Conservation (phyloP, 2,329 filamentous ascomycete genomes). For the Calonectria naviculata region DNA sequence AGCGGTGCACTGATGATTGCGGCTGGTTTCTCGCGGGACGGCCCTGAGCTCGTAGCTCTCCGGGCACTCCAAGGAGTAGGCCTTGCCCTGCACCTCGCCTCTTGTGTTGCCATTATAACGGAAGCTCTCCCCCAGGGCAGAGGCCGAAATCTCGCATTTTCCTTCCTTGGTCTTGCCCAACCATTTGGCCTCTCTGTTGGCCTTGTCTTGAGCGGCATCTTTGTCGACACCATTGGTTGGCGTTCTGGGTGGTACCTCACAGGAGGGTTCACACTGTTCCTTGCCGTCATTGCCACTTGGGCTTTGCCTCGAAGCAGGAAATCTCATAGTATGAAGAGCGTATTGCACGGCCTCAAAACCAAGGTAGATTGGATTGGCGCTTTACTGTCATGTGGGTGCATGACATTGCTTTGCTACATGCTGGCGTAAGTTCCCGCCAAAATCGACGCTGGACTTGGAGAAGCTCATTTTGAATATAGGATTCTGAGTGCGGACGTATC, state of each 20-base stretch:
- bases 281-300: conserved; percentile 48
- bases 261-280: conserved; percentile 44
- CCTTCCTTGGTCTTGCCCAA: conserved; percentile 55
- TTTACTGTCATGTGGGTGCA: conserved; percentile 52
- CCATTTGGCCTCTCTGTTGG: conserved; percentile 61
- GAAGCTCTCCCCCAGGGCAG: conserved; percentile 41
- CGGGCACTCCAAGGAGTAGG: conserved; percentile 50
- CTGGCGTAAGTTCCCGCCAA: conserved; percentile 53
- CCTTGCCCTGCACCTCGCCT: conserved; percentile 45
- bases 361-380: conserved; percentile 67
- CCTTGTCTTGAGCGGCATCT: conserved; percentile 58
- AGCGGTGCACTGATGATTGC: conserved; percentile 43
- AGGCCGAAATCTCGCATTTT: conserved; percentile 51
- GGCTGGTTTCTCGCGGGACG: conserved; percentile 39
- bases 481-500: conserved; percentile 48
- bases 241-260: conserved; percentile 55
- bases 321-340: conserved; percentile 36
- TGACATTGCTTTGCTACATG: conserved; percentile 61
- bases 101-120: conserved; percentile 47
- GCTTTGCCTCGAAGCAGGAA: conserved; percentile 39
- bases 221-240: conserved; percentile 59
- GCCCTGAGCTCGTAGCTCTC: conserved; percentile 46
- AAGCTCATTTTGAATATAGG: conserved; percentile 19
- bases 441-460: not conserved
- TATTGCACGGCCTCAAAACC: conserved; percentile 34